Percentiles rank a stretch among this genome's conserved stretches.
Evolutionary conservation across 495 filamentous ascomycete genomes (phyloP).

Genomic region (Neurospora intermedia): DNA sequence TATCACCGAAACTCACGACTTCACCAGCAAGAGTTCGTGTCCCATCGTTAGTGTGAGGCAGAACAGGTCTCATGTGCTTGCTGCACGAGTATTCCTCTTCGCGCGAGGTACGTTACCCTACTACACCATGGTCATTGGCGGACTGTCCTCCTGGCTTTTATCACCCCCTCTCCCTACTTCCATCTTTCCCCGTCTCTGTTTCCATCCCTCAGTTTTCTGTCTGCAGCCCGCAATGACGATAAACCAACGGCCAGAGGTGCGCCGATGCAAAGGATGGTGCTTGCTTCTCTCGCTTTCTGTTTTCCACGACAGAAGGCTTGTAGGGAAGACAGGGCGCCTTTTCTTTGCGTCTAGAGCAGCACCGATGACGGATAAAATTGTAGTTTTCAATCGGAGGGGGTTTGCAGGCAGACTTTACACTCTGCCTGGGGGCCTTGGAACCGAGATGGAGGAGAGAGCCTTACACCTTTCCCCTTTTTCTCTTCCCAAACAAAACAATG

Average conservation of each 20-base stretch:
- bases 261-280: not conserved
- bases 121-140: not conserved
- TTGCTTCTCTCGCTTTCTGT: not conserved
- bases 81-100: not conserved
- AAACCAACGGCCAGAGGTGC: slow-evolving; percentile 6
- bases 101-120: not conserved
- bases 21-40: not conserved
- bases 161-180: not conserved
- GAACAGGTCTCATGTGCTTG: not conserved
- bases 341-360: slow-evolving; percentile 13
- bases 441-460: not conserved
- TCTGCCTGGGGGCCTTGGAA: slow-evolving; percentile 2
- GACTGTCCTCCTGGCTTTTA: not conserved
- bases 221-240: slow-evolving; percentile 15
- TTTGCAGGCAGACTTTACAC: slow-evolving; percentile 10
- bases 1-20: not conserved
- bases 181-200: not conserved
- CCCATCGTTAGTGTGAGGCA: not conserved
- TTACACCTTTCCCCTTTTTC: not conserved
- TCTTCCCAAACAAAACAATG: slow-evolving; percentile 3
- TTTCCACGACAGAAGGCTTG: not conserved
- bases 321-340: not conserved
- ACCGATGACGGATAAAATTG: slow-evolving; percentile 26
- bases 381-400: slow-evolving; percentile 52
- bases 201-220: not conserved